Percentiles rank a stretch among this genome's conserved stretches.
These are phyloP conservation scores for Candida fluviatilis DNA, from an alignment of 805 yeast species.

Conservation along the genomic window DNA sequence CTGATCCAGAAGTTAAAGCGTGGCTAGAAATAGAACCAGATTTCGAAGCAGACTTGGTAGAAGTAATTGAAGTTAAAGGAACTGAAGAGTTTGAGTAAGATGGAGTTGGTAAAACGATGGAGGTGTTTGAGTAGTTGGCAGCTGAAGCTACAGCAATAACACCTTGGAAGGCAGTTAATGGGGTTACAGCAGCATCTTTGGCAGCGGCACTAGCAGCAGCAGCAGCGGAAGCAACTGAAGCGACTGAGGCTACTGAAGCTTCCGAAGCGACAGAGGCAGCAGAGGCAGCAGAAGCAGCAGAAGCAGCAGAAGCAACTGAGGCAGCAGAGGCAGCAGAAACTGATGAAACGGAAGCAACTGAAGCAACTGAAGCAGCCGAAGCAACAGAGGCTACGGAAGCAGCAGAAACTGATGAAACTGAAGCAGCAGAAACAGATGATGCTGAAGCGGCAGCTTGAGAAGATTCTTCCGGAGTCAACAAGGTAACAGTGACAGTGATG, in stretches of 20 bases:
- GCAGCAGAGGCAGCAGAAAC: slow-evolving; percentile 18
- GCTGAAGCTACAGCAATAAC: slow-evolving; percentile 12
- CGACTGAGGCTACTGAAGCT: slow-evolving; percentile 8
- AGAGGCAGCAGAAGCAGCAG: slow-evolving; percentile 10
- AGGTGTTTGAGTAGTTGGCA: slow-evolving; percentile 8
- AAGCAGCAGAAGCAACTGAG: slow-evolving; percentile 9
- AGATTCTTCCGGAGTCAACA: slow-evolving; percentile 45
- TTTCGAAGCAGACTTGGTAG: slow-evolving; percentile 8
- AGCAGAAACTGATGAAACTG: slow-evolving; percentile 10
- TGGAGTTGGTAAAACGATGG: slow-evolving; percentile 9
- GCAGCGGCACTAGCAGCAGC: slow-evolving; percentile 11
- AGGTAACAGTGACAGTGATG: slow-evolving; percentile 43
- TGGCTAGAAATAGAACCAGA: slow-evolving; percentile 3
- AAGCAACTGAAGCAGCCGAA: slow-evolving; percentile 8
- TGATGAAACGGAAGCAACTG: slow-evolving; percentile 10
- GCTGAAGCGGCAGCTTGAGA: slow-evolving; percentile 19
- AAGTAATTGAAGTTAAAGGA: background rate
- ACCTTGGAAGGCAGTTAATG: slow-evolving; percentile 10
- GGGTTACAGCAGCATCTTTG: slow-evolving; percentile 4
- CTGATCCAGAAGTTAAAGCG: slow-evolving; percentile 4
- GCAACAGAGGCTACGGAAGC: slow-evolving; percentile 10
- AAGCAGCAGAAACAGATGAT: slow-evolving; percentile 11
- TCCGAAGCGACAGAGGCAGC: slow-evolving; percentile 9
- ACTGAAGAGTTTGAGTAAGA: slow-evolving; percentile 6
- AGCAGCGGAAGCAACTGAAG: slow-evolving; percentile 8